Base-by-base conservation (phyloP, 1,139 yeast genomes). In the Hansenula sp. region DNA sequence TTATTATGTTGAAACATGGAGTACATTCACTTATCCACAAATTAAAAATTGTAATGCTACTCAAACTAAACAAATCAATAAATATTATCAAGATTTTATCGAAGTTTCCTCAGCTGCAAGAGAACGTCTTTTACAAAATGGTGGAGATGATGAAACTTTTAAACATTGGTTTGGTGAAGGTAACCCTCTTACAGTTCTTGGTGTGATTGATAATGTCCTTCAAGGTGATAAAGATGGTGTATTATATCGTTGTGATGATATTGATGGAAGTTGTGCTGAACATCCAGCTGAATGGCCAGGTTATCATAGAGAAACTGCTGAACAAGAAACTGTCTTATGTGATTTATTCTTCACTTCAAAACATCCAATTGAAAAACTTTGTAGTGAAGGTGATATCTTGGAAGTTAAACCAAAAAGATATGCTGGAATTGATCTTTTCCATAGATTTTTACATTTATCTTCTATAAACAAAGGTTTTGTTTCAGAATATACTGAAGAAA, bases 161-260 rank as follows among this genome's bases (percentile, higher is more conserved):
- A 38, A 43, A 19, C 49, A 53, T 36, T 56, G 60, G 59, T 63
- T 63, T 41, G 66, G 66, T 17, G 40, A 46, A 20, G 55, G 59
- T 20, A 46, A 60, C 13, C 47, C 63, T 5, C 46, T 57, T 26
- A 59, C 54, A 30, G 65, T 61, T 9, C 44, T 60, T 34, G 68
- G 67, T n/a, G 48, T 54, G 41, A 52, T 43, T 34, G 62, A 57
- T 16, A 40, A 43, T 19, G 36, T 60, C 34, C 52, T 56, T n/a
- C 48, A 50, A 34, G 60, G 58, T 20, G 55, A 60, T 26, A 57
- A 62, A 47, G 42, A 47, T 39, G 46, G 47, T 3, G 39, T 52
- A 16, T 36, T 61, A 13, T 55, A 60, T 45, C 52, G 65, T 28
- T 63, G 68, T 52, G 66, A 62, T 37, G 59, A 62, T 40, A 44